Percentiles rank a stretch among this genome's conserved stretches.
Evolutionary conservation across 495 filamentous ascomycete species (phyloP).

Genomic region (Aspergillus ostianus): DNA sequence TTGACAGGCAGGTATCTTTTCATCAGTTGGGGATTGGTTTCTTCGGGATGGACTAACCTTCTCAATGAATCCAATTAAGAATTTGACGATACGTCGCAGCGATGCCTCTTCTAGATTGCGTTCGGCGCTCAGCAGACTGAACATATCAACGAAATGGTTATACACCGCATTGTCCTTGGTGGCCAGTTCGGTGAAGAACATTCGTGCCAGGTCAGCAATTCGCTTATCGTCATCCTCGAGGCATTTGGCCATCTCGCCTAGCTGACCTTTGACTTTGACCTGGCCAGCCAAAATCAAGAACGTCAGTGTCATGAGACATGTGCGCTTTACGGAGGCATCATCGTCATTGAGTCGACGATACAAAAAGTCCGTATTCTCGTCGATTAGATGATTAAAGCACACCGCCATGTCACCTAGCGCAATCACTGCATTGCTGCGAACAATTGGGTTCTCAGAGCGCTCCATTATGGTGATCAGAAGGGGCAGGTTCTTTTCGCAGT

Average conservation of each 20-base stretch:
- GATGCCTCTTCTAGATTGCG: constrained; percentile 77
- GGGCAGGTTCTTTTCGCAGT: constrained; percentile 89
- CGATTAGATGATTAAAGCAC: constrained; percentile 98
- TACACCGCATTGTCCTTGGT: constrained; percentile 99
- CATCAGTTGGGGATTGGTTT: constrained; percentile 3
- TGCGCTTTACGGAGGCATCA: constrained; percentile 89
- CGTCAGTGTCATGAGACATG: constrained; percentile 97
- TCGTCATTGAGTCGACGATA: constrained; percentile 89
- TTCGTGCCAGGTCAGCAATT: constrained; percentile 87
- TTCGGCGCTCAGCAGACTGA: constrained; percentile 84
- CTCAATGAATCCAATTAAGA: constrained; percentile 92
- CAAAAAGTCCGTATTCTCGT: constrained; percentile 98
- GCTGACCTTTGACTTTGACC: constrained; percentile 99
- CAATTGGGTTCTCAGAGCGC: constrained; percentile 82
- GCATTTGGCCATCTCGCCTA: constrained; percentile 99
- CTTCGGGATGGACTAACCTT: constrained; percentile 63
- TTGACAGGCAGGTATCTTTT: not conserved
- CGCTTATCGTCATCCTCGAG: constrained; percentile 91
- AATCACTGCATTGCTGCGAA: constrained; percentile 92
- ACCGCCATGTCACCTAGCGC: constrained; percentile 98
- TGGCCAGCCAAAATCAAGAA: constrained; percentile 97
- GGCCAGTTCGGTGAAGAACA: constrained; percentile 98
- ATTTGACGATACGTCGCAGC: constrained; percentile 82
- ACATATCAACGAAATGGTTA: constrained; percentile 99
- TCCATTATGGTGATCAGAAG: constrained; percentile 98